These are phyloP conservation scores for Prototheca stagnorum DNA, from an alignment of 163 green algal species.

Conservation along the genomic window DNA sequence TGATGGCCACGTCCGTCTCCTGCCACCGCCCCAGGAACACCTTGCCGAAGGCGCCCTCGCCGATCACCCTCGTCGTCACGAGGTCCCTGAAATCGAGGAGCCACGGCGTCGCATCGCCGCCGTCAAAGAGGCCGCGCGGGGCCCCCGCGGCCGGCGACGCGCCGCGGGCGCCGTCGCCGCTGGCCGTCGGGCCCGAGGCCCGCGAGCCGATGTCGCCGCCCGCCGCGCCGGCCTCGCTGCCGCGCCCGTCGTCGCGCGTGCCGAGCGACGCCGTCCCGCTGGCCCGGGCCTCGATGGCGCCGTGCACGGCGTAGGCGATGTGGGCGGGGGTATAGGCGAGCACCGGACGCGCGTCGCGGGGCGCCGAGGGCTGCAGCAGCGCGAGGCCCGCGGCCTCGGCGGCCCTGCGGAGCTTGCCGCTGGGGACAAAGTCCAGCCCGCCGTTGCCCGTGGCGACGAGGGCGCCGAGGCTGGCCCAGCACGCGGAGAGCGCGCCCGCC, in stretches of 20 bases:
- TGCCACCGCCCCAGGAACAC: constrained; percentile 33
- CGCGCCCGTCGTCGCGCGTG: background rate
- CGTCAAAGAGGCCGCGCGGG: constrained; percentile 2
- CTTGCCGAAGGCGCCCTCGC: constrained; percentile 36
- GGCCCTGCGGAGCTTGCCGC: constrained; percentile 10
- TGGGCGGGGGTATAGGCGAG: background rate
- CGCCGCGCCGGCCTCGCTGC: background rate
- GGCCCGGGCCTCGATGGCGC: too few species aligned
- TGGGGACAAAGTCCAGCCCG: constrained; percentile 15
- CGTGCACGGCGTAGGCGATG: constrained; percentile 1
- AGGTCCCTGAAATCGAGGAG: constrained; percentile 31
- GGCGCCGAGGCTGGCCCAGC: constrained; percentile 7
- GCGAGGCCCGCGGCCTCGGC: constrained; percentile 5
- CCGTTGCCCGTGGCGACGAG: constrained; percentile 13
- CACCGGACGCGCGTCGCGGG: constrained; percentile 5
- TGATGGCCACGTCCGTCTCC: constrained; percentile 47
- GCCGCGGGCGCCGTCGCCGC: background rate
- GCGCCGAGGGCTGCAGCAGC: constrained; percentile 1
- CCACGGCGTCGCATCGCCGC: constrained; percentile 14
- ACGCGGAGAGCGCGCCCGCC: constrained; percentile 5
- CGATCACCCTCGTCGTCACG: constrained; percentile 22
- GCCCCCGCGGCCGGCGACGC: background rate
- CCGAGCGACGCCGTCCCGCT: background rate
- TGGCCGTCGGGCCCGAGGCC: background rate
- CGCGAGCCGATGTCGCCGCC: background rate